These are phyloP conservation scores for Sutorius eximius DNA, from an alignment of 1,284 basidiomycete species.

Conservation along the genomic window DNA sequence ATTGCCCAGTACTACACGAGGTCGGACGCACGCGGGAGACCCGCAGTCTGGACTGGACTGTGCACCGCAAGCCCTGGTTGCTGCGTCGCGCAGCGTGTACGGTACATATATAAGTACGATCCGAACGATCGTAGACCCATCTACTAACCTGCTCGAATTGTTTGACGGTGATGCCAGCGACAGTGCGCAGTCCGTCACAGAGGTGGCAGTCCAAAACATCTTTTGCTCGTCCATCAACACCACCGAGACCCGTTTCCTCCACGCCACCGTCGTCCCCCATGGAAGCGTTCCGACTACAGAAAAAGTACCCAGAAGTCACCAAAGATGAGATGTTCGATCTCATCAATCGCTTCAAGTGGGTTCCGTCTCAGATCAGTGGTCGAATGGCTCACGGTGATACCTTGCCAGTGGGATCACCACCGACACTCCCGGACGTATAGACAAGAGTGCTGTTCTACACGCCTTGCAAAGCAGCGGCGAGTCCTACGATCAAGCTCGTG, in stretches of 20 bases:
- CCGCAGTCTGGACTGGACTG: slow-evolving; percentile 12
- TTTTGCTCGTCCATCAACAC: slow-evolving; percentile 7
- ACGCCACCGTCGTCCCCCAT: slow-evolving; percentile 43
- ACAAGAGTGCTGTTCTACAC: slow-evolving; percentile 80
- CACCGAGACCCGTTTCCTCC: slow-evolving; percentile 9
- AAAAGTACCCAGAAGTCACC: slow-evolving; percentile 91
- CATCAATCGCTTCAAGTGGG: slow-evolving; percentile 92
- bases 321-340: slow-evolving; percentile 93
- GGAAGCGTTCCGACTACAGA: slow-evolving; percentile 87
- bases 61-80: slow-evolving; percentile 1
- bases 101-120: slow-evolving; percentile 8
- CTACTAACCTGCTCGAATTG: too few relatives aligned
- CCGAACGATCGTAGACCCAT: neutral
- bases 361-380: slow-evolving; percentile 15
- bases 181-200: neutral
- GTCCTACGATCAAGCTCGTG: slow-evolving; percentile 88
- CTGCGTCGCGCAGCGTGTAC: slow-evolving; percentile 6
- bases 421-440: slow-evolving; percentile 82
- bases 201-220: slow-evolving; percentile 21
- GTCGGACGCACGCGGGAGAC: neutral
- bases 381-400: neutral
- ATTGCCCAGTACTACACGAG: neutral
- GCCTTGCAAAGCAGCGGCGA: slow-evolving; percentile 76
- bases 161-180: slow-evolving; percentile 6
- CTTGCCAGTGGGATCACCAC: slow-evolving; percentile 71